Base-by-base conservation (phyloP, 495 filamentous ascomycete species). In the Lophiotrema nucula region DNA sequence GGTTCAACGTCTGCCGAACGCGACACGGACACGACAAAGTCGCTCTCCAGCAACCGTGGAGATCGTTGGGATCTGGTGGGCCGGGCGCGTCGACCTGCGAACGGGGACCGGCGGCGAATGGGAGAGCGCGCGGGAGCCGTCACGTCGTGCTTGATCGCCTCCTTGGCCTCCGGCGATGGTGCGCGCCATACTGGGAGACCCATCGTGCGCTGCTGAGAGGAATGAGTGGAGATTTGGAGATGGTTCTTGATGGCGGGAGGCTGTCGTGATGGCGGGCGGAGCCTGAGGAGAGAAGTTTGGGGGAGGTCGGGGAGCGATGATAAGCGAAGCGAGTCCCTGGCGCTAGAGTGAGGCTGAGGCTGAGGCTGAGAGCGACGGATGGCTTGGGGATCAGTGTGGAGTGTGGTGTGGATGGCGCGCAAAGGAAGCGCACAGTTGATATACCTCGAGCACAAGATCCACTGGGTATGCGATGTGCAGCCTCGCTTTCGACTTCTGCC, bases 111-210 rank as follows among this genome's bases (percentile, higher is more conserved):
- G 28, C 64, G 59, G 53, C 88, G 83, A 60, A 95, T 95, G 5
- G 84, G 68, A 22, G 88, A 92, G 65, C 90, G 87, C 60, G 81
- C 74, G 54, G 76, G 75, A 38, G 85, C 80, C 42, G 85, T 79
- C 18, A 75, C 66, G 47, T 85, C 78, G 38, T 77, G 73, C 56
- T 85, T 84, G 56, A 73, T 64, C 44, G 77, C 72, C 57, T 78
- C 72, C 64, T 83, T 82, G 57, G 79, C 83, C 55, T 77, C 69
- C 15, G 79, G 80, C 49, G 78, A 76, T 24, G 82, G 80, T 64
- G 82, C 79, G 64, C 79, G 77, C 73, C 77, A 87, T 70, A 86
- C 77, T 85, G 86, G 88, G 58, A 91, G 83, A 76, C 89, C 89
- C 89, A 93, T 92, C 70, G 67, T 77, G 62, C 65, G 28, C 51